Conservation (phyloP, 2,329 filamentous ascomycete species). For the Raffaelea arxii region DNA sequence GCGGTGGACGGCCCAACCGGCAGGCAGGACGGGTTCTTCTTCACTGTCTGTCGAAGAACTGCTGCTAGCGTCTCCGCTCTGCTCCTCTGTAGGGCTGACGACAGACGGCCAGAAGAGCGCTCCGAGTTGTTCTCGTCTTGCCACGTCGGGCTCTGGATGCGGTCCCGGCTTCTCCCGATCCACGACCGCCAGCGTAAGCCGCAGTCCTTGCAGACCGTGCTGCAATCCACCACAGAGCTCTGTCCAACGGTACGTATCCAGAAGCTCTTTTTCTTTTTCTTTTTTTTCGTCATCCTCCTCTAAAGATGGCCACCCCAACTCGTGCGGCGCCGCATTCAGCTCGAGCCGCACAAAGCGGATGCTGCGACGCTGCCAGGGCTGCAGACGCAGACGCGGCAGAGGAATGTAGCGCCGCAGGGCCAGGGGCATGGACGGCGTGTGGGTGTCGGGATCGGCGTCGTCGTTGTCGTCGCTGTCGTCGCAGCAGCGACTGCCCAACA, state of each 20-base stretch:
- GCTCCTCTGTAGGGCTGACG: too few species aligned
- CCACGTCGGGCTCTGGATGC: too few species aligned
- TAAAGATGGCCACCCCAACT: slow-evolving; percentile 18
- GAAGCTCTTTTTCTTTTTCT: slow-evolving; percentile 3
- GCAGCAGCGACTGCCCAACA: background rate
- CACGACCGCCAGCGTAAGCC: slow-evolving; percentile 24
- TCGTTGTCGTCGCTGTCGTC: background rate
- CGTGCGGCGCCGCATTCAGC: slow-evolving; percentile 29
- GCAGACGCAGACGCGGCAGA: slow-evolving; percentile 15
- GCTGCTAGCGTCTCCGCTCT: slow-evolving; percentile 10
- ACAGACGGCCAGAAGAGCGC: too few species aligned
- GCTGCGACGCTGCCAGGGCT: slow-evolving; percentile 30
- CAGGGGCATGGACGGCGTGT: too few species aligned
- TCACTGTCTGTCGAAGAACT: slow-evolving; percentile 1
- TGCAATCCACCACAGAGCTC: slow-evolving; percentile 26
- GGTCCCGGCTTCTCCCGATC: background rate
- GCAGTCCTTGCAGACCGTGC: slow-evolving; percentile 25
- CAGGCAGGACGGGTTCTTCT: too few species aligned
- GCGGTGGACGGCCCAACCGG: too few species aligned
- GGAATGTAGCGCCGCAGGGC: slow-evolving; percentile 8
- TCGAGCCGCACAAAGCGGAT: slow-evolving; percentile 33
- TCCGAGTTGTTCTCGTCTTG: too few species aligned
- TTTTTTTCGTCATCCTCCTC: background rate
- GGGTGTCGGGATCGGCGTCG: slow-evolving; percentile 4
- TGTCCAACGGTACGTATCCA: slow-evolving; percentile 20